Evolutionary conservation across 2,329 filamentous ascomycete species (phyloP).

Genomic region (Macroventuria anomochaeta): DNA sequence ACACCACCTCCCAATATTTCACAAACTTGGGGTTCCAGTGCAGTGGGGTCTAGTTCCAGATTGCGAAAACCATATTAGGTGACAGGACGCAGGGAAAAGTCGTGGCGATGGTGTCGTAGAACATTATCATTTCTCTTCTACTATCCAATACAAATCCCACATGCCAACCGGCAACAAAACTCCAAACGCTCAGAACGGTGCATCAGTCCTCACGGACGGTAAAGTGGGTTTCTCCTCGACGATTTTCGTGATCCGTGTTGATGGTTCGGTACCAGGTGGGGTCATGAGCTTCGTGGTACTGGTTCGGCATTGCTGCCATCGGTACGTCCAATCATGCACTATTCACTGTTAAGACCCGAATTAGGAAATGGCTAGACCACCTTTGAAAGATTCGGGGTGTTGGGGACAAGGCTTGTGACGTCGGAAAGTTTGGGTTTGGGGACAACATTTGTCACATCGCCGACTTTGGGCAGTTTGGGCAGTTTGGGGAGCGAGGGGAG

Average conservation of each 20-base stretch:
- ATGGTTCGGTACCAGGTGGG: background rate
- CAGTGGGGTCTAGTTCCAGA: too few relatives aligned
- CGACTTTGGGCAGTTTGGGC: conserved; percentile 5
- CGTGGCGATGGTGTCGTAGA: background rate
- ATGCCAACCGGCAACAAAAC: conserved; percentile 11
- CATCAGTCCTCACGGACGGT: conserved; percentile 15
- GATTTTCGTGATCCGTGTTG: too few relatives aligned
- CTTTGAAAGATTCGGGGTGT: conserved; percentile 13
- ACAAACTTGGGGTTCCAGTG: too few relatives aligned
- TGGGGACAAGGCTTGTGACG: conserved; percentile 1
- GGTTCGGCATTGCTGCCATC: conserved; percentile 1
- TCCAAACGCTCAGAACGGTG: conserved; percentile 22
- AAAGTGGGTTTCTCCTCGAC: conserved; percentile 6
- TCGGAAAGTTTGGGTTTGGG: conserved; percentile 11
- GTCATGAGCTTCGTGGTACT: conserved; percentile 19
- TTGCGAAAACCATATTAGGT: too few relatives aligned
- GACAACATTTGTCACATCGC: conserved; percentile 4
- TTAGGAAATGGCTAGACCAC: conserved; percentile 17
- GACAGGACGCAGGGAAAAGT: too few relatives aligned
- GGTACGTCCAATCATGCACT: conserved; percentile 19
- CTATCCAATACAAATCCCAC: conserved; percentile 11
- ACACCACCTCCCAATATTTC: too few relatives aligned
- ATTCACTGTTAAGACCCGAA: conserved; percentile 24
- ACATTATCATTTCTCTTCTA: conserved; percentile 19
- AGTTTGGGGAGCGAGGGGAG: conserved; percentile 6